These are phyloP conservation scores for Chlamydomonas sp. DNA, from an alignment of 139 green algal species.

Conservation along the genomic window DNA sequence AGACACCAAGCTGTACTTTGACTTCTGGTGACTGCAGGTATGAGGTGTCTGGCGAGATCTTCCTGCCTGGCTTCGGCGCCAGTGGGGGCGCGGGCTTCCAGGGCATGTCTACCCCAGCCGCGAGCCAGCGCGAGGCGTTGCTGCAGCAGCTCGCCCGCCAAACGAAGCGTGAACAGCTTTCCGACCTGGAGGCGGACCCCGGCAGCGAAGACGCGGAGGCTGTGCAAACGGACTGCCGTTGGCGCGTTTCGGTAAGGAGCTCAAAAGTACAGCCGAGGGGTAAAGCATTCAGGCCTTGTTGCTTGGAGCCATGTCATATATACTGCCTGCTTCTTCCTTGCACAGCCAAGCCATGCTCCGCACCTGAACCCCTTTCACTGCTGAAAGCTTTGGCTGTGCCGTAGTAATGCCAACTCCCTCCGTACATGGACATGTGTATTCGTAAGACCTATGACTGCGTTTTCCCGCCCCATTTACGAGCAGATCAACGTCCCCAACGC, in stretches of 20 bases:
- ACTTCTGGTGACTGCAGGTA: conserved; percentile 30
- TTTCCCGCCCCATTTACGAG: too few relatives aligned
- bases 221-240: neutral
- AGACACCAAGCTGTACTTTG: neutral
- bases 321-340: neutral
- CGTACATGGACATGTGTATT: too few relatives aligned
- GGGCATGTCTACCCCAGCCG: neutral
- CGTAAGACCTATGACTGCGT: too few relatives aligned
- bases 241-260: conserved; percentile 13
- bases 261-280: too few relatives aligned
- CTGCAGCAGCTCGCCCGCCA: neutral
- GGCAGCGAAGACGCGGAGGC: neutral
- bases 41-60: conserved; percentile 47
- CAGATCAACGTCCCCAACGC: conserved; percentile 77
- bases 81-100: neutral
- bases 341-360: neutral
- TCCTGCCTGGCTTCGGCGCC: conserved; percentile 36
- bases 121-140: neutral
- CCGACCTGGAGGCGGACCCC: neutral
- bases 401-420: too few relatives aligned
- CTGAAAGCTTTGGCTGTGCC: too few relatives aligned
- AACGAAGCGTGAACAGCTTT: neutral
- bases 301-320: neutral
- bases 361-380: neutral
- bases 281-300: too few relatives aligned